phyloP scores from a whole-genome alignment of 495 filamentous ascomycete species.

The Penicillium silybi region DNA sequence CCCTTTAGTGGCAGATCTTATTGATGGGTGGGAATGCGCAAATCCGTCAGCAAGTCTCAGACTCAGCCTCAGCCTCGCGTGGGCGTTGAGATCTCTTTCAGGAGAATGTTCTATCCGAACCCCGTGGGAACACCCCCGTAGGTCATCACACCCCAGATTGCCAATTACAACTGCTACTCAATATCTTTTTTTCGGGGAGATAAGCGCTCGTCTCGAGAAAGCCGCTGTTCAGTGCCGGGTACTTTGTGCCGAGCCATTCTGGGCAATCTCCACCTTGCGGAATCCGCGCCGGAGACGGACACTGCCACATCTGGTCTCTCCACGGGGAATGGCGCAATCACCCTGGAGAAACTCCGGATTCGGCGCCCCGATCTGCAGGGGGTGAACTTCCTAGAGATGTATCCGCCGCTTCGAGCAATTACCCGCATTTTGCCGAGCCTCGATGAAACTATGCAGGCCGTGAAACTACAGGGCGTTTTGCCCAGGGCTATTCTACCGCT shows the following conservation, averaged over 20 bases:
- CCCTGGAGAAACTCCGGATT: constrained; percentile 19
- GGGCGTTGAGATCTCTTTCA: not conserved
- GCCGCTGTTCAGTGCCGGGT: not conserved
- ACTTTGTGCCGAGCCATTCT: not conserved
- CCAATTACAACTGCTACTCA: not conserved
- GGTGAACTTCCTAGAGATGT: not conserved
- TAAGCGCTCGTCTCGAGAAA: not conserved
- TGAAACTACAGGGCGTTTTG: not conserved
- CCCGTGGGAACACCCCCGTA: not conserved
- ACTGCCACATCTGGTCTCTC: not conserved
- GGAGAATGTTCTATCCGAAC: not conserved
- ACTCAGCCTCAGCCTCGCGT: not conserved
- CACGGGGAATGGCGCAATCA: constrained; percentile 18
- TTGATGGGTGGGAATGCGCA: not conserved
- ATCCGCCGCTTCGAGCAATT: constrained; percentile 4
- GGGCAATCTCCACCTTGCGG: not conserved
- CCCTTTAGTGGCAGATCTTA: constrained; percentile 25
- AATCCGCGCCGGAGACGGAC: not conserved
- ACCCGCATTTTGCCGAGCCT: constrained; percentile 25
- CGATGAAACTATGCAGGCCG: not conserved
- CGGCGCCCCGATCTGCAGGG: not conserved
- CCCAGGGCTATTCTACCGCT: no score
- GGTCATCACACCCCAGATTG: not conserved
- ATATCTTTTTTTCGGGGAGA: not conserved
- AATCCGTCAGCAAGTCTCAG: not conserved